Evolutionary conservation across 2,329 filamentous ascomycete genomes (phyloP), one percentile per base, ranked within the genome.

Genomic region (Beauveria bassiana): DNA sequence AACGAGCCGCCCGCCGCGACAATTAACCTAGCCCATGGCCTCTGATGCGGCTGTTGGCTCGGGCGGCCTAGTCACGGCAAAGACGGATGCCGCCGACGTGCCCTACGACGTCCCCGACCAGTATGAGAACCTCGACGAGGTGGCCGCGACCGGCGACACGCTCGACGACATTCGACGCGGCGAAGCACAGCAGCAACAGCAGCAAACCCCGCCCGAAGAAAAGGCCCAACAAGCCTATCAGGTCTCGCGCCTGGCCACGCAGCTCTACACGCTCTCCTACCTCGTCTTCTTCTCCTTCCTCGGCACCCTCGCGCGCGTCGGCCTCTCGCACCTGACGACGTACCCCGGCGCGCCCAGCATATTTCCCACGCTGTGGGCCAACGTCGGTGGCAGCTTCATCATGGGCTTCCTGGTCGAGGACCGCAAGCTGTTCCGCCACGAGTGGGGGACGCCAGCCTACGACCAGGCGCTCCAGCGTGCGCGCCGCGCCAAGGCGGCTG

Each of bases 361-460:
- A 5, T 93, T 90, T 61, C 82, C 85, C 56, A 86, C 89, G 2
- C 74, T 96, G 24, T 98, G 93, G 93, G 87, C 92, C 63, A 97
- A 98, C 69, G 87, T 96, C 52, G 85, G 80, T 1, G 93, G 93
- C 1, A 89, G 89, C 61, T 70, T 96, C 0, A 66, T 96, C 62
- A 89, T 98, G 84, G 93, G 95, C 2, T 96, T 96, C 70, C 80
- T 97, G 2, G 77, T 84, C 10, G 90, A 96, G 74, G 91, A 96
- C 69, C 80, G 85, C 64, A 86, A 82, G 67, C 76, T 96, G 7
- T 96, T 96, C 71, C 83, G 82, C 34, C 75, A 85, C 62, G 86
- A 89, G 74, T 87, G 84, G 83, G 85, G 84, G 9, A 74, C 71
- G 8, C 70, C 74, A 12, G 73, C 68, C 5, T 77, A 77, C 61